Evolutionary conservation across 2,329 filamentous ascomycete species (phyloP), one percentile per base, ranked within the genome.

Genomic region (Colletotrichum sp.): DNA sequence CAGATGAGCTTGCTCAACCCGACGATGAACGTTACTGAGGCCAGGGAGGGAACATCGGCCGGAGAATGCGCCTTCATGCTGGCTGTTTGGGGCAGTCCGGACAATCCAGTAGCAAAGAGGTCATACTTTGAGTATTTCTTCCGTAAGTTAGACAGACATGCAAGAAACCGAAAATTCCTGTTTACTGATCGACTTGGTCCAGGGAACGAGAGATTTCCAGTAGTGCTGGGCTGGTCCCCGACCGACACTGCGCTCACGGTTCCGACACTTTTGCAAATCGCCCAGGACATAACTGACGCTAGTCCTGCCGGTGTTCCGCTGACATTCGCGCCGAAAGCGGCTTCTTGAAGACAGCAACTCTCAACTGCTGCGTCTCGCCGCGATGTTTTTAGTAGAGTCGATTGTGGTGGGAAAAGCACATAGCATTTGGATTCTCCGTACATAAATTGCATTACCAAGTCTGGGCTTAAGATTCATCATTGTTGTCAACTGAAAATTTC

Each of bases 61-160:
- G 89, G 89, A 8, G 89, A 91, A 81, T 79, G 88, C 1, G 84
- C 86, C 6, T 88, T 89, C 5, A 86, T 87, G 2, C 82, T 91
- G n/a, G 81, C 90, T 15, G 85, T 84, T 0, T 88, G 91, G 68
- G 89, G 90, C 1, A 84, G 89, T 78, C 80, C 84, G 5, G 73
- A 81, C 0, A 65, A 79, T 1, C 84, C 81, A 1, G 87, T 84
- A 1, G 89, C 88, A 2, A 81, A 85, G 6, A 81, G 84, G 67
- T 78, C 78, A 0, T 76, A 85, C 12, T 83, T 90, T 1, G 84
- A 87, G 63, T 90, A 85, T 67, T 87, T 88, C 75, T 88, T 90
- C 71, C 81, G 87, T 88, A 78, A 78, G 85, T 79, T 16, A 10
- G 30, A 6, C 2, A 7, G 3, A 15, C 1, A 5, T 26, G 2